Conservation (phyloP, 169 alveolate species). For the Neospora caninum region DNA sequence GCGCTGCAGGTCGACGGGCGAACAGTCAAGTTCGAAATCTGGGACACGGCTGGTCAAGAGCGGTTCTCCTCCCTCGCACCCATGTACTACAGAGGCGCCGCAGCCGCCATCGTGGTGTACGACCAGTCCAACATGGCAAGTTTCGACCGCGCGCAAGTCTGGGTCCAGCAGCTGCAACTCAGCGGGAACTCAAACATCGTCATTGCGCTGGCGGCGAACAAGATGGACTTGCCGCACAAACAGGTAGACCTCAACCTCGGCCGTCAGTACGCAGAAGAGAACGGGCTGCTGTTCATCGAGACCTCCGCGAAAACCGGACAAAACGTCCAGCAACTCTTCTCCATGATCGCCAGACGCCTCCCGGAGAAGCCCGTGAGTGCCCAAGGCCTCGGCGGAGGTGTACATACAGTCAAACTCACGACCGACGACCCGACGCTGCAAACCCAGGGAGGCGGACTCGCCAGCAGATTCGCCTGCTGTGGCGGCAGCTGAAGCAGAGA, state of each 20-base stretch:
- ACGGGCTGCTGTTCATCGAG: conserved; percentile 36
- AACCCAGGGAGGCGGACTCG: background rate
- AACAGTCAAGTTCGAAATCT: conserved; percentile 55
- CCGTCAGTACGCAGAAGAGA: conserved; percentile 51
- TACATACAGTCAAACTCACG: conserved; percentile 51
- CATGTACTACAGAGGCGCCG: conserved; percentile 67
- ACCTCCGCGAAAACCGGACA: conserved; percentile 53
- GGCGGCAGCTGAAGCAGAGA: background rate
- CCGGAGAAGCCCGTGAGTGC: background rate
- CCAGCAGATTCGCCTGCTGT: conserved; percentile 7
- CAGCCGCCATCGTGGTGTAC: conserved; percentile 67
- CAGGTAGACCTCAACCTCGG: conserved; percentile 33
- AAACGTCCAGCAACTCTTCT: conserved; percentile 56
- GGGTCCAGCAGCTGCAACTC: conserved; percentile 65
- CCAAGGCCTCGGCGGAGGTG: background rate
- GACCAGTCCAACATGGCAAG: conserved; percentile 53
- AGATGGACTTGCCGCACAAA: conserved; percentile 27
- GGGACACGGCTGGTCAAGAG: conserved; percentile 72
- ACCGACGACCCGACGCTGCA: conserved; percentile 34
- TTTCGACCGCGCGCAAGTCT: conserved; percentile 52
- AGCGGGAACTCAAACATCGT: conserved; percentile 47
- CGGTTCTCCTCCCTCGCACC: conserved; percentile 64
- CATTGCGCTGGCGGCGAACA: conserved; percentile 66
- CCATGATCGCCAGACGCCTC: conserved; percentile 48
- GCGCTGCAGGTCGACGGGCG: conserved; percentile 42